Percentiles rank a stretch among this genome's conserved stretches.
These are phyloP conservation scores for Scheffersomyces amazonensis DNA, from an alignment of 805 yeast genomes.

Conservation along the genomic window DNA sequence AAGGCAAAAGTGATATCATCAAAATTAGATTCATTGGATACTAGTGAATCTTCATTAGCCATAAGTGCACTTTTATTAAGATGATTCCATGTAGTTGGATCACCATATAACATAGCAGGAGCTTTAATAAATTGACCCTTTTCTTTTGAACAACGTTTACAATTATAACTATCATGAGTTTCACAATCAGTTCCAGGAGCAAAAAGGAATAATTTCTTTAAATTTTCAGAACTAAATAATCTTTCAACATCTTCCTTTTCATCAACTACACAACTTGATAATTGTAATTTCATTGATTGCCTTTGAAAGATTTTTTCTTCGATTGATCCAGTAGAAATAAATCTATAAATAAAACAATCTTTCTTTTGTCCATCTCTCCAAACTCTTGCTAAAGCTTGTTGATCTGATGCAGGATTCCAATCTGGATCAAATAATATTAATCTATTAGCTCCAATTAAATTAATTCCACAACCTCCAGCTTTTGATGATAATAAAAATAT, in stretches of 20 bases:
- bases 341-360: conserved; percentile 91
- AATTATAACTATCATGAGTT: conserved; percentile 88
- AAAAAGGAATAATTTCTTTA: conserved; percentile 72
- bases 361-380: conserved; percentile 99
- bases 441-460: conserved; percentile 93
- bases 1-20: conserved; percentile 81
- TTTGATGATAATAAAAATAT: conserved; percentile 87
- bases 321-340: conserved; percentile 90
- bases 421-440: conserved; percentile 84
- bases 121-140: conserved; percentile 59
- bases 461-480: conserved; percentile 99
- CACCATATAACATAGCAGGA: conserved; percentile 93
- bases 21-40: conserved; percentile 68
- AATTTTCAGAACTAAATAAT: conserved; percentile 77
- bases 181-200: conserved; percentile 71
- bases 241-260: conserved; percentile 95
- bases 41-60: conserved; percentile 70
- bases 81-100: conserved; percentile 97
- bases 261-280: conserved; percentile 95
- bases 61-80: conserved; percentile 59
- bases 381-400: conserved; percentile 95
- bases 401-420: conserved; percentile 99
- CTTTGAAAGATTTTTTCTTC: conserved; percentile 96
- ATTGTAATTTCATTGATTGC: conserved; percentile 88
- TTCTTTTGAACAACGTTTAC: conserved; percentile 64